Base-by-base conservation (phyloP, 2,329 filamentous ascomycete genomes). In the Neonectria coccinea region DNA sequence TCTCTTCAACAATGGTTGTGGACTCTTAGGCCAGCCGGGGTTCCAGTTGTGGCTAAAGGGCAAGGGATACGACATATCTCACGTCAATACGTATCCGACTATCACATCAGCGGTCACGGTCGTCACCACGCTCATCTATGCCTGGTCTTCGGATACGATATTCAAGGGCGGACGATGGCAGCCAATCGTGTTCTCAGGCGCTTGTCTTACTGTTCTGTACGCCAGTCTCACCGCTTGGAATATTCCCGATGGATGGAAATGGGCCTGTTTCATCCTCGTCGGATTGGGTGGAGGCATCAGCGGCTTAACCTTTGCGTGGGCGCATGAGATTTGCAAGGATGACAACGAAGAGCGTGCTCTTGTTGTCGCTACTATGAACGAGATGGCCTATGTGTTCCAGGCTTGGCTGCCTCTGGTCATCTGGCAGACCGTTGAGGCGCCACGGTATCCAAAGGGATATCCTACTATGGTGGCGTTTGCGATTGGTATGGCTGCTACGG, bases 341-440 rank as follows among this genome's bases (percentile, higher is more conserved):
- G 82, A 85, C 64, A 84, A 89, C 59, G 89, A 92, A 75, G 89
- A 92, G 77, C 80, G 89, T 10, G 89, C 90, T 0, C 79, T 92
- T 4, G 88, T 92, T 0, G 84, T 89, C 1, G 89, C 83, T 0
- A 79, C 82, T 16, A 92, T 92, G 88, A 92, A 92, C 64, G 85
- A 90, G 73, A 85, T 92, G 79, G 89, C 89, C 0, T 91, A 91
- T 64, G 88, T 91, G 1, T 77, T 92, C 47, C 89, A 92, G 72
- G 88, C 89, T 0, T 92, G 89, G 89, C 74, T 92, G 45, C 90
- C 90, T 7, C 81, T 90, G 33, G 73, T 91, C 9, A 83, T 91
- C 10, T 91, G 89, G 89, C 85, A 88, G 77, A 86, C 89, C 72
- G 81, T 88, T 0, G 87, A 91, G 61, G 86, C 84, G 0, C 89